A percentile compares a stretch with the other conserved stretches of the same genome.
phyloP scores from a whole-genome alignment of 2,329 filamentous ascomycete genomes.

The Boeremia exigua region DNA sequence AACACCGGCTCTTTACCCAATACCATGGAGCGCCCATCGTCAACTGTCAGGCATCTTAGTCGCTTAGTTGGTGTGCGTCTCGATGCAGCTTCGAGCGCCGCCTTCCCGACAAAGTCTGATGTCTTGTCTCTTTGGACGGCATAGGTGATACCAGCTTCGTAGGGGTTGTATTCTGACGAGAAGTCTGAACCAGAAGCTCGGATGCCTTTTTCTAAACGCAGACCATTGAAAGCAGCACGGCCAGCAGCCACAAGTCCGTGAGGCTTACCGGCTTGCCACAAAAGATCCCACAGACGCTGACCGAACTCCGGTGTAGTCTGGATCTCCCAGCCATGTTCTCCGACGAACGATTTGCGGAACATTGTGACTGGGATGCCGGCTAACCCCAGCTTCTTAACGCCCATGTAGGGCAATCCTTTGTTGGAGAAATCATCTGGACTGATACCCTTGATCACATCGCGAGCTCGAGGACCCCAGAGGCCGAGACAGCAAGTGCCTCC shows the following conservation, averaged over 20 bases:
- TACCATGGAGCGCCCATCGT: slow-evolving; percentile 64
- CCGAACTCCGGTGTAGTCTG: slow-evolving; percentile 66
- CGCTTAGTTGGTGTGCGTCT: slow-evolving; percentile 44
- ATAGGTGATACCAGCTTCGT: slow-evolving; percentile 62
- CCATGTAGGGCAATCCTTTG: slow-evolving; percentile 58
- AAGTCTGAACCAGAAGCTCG: slow-evolving; percentile 64
- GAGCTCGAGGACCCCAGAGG: slow-evolving; percentile 65
- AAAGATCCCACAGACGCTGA: slow-evolving; percentile 63
- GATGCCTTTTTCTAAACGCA: slow-evolving; percentile 67
- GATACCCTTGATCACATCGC: slow-evolving; percentile 57
- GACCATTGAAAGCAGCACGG: slow-evolving; percentile 62
- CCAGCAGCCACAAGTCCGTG: slow-evolving; percentile 66
- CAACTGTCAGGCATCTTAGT: slow-evolving; percentile 60
- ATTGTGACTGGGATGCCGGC: slow-evolving; percentile 63
- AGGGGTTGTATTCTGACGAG: slow-evolving; percentile 66
- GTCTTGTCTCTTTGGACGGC: slow-evolving; percentile 58
- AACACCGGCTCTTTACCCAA: slow-evolving; percentile 69
- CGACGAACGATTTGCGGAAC: slow-evolving; percentile 65
- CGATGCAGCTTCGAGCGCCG: slow-evolving; percentile 54
- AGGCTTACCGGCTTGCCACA: slow-evolving; percentile 61
- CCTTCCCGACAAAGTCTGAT: slow-evolving; percentile 58
- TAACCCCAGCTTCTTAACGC: slow-evolving; percentile 57
- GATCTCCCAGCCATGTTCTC: slow-evolving; percentile 68
- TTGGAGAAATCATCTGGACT: slow-evolving; percentile 56
- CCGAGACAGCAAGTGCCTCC: slow-evolving; percentile 66